Base-by-base conservation (phyloP, 2,329 filamentous ascomycete genomes). In the Phaeosphaeriaceae sp. region DNA sequence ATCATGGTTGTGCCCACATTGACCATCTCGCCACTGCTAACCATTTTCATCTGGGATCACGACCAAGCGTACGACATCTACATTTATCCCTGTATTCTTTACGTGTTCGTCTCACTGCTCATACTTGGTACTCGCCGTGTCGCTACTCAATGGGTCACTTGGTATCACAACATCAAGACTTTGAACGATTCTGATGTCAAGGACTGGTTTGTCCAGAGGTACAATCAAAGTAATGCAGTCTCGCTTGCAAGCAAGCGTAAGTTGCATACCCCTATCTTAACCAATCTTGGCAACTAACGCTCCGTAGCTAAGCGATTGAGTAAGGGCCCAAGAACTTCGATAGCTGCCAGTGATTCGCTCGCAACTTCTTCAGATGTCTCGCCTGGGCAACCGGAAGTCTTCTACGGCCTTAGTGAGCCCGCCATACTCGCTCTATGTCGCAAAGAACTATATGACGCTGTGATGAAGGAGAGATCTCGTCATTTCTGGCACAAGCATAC, bases 121-220 rank as follows among this genome's bases (percentile, higher is more conserved):
- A 64, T 88, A 1, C 66, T 86, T 21, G 83, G 83, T 10, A 82
- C 87, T 58, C 80, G 86, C n/a, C 77, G 77, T 1, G 80, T 87
- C 6, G 83, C 82, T 40, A 83, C 83, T 22, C 82, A 85, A 63
- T 89, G 87, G 87, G 83, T 85, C 3, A 85, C 81, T 2, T 89
- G 87, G 87, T 80, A 83, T 60, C 74, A 80, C 54, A 80, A 81
- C 44, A 82, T 86, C 46, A 80, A 82, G 49, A 78, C 78, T 6
- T 73, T 85, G 26, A 79, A 81, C 44, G 84, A 85, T 61, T 73
- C 77, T n/a, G 82, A 84, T 42, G 78, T 86, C 8, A 74, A 83
- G 30, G 75, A 78, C 15, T 86, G 84, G 83, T 84, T 83, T 67
- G 69, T 77, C 11, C 65, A 76, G 19, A 77, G 72, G 32, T 63